Conservation (phyloP, 495 filamentous ascomycete species). For the Penicillium macrosclerotiorum region DNA sequence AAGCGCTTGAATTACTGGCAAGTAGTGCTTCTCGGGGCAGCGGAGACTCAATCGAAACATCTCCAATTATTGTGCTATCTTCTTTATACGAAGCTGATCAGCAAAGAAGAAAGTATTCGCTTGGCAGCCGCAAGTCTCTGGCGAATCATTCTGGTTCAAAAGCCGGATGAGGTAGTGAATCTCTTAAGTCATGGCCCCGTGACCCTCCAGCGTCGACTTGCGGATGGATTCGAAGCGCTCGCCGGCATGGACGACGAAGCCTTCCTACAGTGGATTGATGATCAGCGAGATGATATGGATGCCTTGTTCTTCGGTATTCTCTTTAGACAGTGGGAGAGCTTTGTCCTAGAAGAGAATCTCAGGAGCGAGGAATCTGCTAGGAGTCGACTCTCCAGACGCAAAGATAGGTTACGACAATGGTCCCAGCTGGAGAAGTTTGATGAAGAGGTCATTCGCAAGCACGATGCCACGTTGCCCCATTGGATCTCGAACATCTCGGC, state of each 20-base stretch:
- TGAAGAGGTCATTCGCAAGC: constrained; percentile 70
- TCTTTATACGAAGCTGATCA: constrained; percentile 79
- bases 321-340: constrained; percentile 79
- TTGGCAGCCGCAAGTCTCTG: constrained; percentile 78
- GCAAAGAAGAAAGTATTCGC: constrained; percentile 60
- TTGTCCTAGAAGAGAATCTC: constrained; percentile 74
- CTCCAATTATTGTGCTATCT: constrained; percentile 85
- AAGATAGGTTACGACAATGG: constrained; percentile 80
- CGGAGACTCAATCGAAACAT: constrained; percentile 71
- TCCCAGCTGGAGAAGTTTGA: constrained; percentile 59
- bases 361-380: constrained; percentile 70
- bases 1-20: constrained; percentile 94
- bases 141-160: constrained; percentile 90
- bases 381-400: constrained; percentile 65
- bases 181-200: constrained; percentile 68
- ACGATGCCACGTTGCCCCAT: constrained; percentile 78
- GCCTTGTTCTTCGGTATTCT: constrained; percentile 73
- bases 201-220: constrained; percentile 68
- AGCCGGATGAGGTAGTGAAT: constrained; percentile 74
- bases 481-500: constrained; percentile 95
- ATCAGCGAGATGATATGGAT: constrained; percentile 78
- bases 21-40: constrained; percentile 74
- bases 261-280: constrained; percentile 85
- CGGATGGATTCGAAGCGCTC: constrained; percentile 76
- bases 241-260: constrained; percentile 82